A percentile compares a stretch with the other conserved stretches of the same genome.
Evolutionary conservation across 768 basidiomycete species (phyloP).

Genomic region (Coprinellus micaceus): DNA sequence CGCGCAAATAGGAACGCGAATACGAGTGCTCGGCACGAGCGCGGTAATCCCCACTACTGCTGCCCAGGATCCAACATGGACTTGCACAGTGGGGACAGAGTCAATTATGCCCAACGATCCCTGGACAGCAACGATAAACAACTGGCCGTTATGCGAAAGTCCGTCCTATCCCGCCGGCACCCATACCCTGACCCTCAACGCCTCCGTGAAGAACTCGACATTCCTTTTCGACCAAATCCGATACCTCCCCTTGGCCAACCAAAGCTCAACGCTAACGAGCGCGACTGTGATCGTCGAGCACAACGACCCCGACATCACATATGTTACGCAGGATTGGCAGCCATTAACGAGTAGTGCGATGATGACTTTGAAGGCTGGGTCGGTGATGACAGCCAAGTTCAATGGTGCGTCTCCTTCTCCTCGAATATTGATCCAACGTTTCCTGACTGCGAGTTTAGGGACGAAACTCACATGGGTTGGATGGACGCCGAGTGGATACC

Average conservation of each 20-base stretch:
- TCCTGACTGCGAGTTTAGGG: slow-evolving; percentile 14
- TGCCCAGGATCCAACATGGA: neutral
- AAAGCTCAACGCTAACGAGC: slow-evolving; percentile 8
- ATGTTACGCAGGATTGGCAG: slow-evolving; percentile 17
- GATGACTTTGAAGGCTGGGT: slow-evolving; percentile 15
- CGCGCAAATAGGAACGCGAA: neutral
- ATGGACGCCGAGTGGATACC: slow-evolving; percentile 16
- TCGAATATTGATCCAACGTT: neutral
- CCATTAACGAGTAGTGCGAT: slow-evolving; percentile 10
- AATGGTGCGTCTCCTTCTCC: slow-evolving; percentile 16
- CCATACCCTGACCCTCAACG: slow-evolving; percentile 18
- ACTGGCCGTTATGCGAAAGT: slow-evolving; percentile 19
- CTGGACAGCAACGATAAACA: slow-evolving; percentile 12
- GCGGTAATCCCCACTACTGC: neutral
- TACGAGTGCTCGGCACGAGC: slow-evolving; percentile 7
- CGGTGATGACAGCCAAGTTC: slow-evolving; percentile 18
- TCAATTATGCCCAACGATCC: slow-evolving; percentile 1
- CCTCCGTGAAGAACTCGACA: slow-evolving; percentile 7
- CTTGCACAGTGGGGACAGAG: neutral
- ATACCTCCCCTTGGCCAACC: slow-evolving; percentile 14
- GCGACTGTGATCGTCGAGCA: slow-evolving; percentile 18
- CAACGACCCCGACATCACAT: slow-evolving; percentile 18
- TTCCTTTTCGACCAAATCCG: slow-evolving; percentile 20
- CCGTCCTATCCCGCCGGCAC: slow-evolving; percentile 4
- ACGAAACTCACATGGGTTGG: slow-evolving; percentile 23